A percentile compares a stretch with the other conserved stretches of the same genome.
phyloP scores from a whole-genome alignment of 1,284 basidiomycete species.

The Pascua sp. region DNA sequence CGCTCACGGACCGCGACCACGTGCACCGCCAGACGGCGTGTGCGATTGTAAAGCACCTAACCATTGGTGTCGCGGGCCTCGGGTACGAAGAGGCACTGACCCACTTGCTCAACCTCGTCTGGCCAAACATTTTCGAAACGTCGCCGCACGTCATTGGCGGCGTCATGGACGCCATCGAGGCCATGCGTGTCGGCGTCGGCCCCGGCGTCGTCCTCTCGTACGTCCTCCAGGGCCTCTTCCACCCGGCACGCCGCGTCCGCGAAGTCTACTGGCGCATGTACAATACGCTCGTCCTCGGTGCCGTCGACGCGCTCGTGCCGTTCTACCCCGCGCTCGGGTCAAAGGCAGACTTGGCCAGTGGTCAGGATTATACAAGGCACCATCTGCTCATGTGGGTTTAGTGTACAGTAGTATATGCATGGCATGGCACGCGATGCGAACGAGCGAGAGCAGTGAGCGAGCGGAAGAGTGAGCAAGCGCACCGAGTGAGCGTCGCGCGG shows the following conservation, averaged over 20 bases:
- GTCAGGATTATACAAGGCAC: slow-evolving; percentile 79
- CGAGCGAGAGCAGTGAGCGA: background rate
- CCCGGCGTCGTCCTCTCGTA: slow-evolving; percentile 79
- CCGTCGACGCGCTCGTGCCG: slow-evolving; percentile 82
- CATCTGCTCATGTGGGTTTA: slow-evolving; percentile 60
- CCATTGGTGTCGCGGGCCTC: slow-evolving; percentile 91
- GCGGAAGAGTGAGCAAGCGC: background rate
- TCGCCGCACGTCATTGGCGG: slow-evolving; percentile 97
- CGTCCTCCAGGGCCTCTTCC: slow-evolving; percentile 86
- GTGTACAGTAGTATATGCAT: background rate
- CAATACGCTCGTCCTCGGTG: slow-evolving; percentile 79
- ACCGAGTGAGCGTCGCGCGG: background rate
- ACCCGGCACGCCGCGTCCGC: slow-evolving; percentile 91
- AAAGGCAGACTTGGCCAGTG: slow-evolving; percentile 69
- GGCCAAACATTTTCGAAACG: slow-evolving; percentile 99
- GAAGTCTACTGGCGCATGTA: slow-evolving; percentile 95
- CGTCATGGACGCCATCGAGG: slow-evolving; percentile 94
- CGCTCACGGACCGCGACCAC: slow-evolving; percentile 93
- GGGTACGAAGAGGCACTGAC: slow-evolving; percentile 97
- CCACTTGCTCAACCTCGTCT: slow-evolving; percentile 96
- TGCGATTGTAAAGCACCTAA: slow-evolving; percentile 98
- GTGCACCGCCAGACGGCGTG: slow-evolving; percentile 98
- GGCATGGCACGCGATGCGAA: background rate
- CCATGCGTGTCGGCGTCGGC: slow-evolving; percentile 91
- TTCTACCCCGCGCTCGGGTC: slow-evolving; percentile 90